phyloP scores from a whole-genome alignment of 176 grass and related monocot species.

The Aegilops umbellulata region DNA sequence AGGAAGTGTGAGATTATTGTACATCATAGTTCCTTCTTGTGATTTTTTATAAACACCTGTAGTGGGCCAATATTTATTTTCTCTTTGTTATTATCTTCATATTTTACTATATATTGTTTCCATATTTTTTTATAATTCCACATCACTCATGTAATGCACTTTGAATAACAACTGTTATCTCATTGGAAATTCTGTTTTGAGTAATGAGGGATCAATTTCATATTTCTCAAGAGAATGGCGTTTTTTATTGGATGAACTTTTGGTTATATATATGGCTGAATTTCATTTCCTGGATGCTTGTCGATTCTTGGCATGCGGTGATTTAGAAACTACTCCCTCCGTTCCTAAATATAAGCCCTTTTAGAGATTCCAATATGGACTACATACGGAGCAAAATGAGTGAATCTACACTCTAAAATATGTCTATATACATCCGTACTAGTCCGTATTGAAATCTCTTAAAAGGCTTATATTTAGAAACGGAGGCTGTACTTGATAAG shows the following conservation, averaged over 20 bases:
- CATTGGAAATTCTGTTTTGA: neutral
- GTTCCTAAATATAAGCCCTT: no score
- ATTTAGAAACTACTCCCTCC: neutral
- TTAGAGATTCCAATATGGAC: no score
- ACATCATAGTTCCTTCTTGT: neutral
- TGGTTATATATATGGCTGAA: neutral
- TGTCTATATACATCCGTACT: no score
- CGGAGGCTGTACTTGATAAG: neutral
- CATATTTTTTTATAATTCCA: neutral
- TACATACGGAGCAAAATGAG: no score
- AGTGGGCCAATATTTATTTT: neutral
- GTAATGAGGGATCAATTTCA: neutral
- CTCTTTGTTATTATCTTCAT: neutral
- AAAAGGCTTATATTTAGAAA: no score
- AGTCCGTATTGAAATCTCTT: no score
- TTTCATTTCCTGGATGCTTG: neutral
- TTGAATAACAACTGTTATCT: neutral
- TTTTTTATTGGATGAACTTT: neutral
- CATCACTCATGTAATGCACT: neutral
- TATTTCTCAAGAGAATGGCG: neutral
- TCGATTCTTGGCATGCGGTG: neutral
- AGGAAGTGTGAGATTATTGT: neutral
- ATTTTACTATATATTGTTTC: neutral
- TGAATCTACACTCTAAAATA: no score
- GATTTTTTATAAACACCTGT: neutral